These are phyloP conservation scores for Wickerhamiella occidentalis DNA, from an alignment of 805 yeast genomes.

Conservation along the genomic window DNA sequence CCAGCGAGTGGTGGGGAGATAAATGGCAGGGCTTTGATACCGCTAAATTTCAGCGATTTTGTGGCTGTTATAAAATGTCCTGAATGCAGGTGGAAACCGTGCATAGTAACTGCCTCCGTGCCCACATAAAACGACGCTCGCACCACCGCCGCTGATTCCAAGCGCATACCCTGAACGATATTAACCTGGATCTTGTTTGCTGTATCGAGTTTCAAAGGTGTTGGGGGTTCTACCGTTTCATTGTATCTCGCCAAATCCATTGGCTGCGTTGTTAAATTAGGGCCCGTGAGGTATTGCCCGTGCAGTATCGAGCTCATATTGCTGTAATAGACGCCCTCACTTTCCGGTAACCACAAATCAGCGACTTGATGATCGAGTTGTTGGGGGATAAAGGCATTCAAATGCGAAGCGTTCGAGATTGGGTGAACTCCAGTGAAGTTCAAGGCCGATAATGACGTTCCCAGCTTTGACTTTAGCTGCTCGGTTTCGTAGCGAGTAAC, in stretches of 20 bases:
- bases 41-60: slow-evolving; percentile 27
- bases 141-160: slow-evolving; percentile 8
- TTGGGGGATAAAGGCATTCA: background rate
- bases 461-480: background rate
- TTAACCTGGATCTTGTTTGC: slow-evolving; percentile 4
- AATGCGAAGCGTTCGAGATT: background rate
- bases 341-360: slow-evolving; percentile 4
- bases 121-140: background rate
- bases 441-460: background rate
- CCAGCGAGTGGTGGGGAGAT: slow-evolving; percentile 34
- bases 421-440: slow-evolving; percentile 10
- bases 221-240: background rate
- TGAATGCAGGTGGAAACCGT: slow-evolving; percentile 28
- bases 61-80: slow-evolving; percentile 28
- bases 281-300: slow-evolving; percentile 4
- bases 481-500: background rate
- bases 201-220: slow-evolving; percentile 4
- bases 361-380: background rate
- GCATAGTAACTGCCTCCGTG: background rate
- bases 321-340: slow-evolving; percentile 2
- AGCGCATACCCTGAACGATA: slow-evolving; percentile 13
- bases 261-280: background rate
- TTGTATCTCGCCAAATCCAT: background rate
- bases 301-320: slow-evolving; percentile 12
- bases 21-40: slow-evolving; percentile 25